These are phyloP conservation scores for Puccinia novopanici DNA, from an alignment of 1,284 basidiomycete genomes.

Conservation along the genomic window DNA sequence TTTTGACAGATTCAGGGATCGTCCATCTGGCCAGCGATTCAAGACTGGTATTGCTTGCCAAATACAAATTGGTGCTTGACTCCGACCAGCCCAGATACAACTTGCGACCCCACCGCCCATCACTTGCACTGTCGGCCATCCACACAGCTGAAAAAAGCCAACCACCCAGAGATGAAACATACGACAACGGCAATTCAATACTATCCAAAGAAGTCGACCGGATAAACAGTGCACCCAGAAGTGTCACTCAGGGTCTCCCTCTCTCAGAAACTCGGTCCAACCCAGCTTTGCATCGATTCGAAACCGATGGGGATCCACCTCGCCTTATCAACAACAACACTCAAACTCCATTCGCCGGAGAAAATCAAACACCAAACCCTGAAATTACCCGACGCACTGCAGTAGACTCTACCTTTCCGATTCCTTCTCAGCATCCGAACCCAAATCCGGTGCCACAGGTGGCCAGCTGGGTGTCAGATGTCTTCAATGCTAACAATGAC, in stretches of 20 bases:
- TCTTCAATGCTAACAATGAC: background rate
- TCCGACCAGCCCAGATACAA: background rate
- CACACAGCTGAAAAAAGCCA: too few relatives aligned
- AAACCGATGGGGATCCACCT: background rate
- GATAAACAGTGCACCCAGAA: background rate
- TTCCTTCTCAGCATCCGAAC: background rate
- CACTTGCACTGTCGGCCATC: too few relatives aligned
- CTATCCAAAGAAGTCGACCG: background rate
- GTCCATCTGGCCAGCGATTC: background rate
- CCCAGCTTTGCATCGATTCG: background rate
- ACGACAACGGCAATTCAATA: too few relatives aligned
- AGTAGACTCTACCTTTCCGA: background rate
- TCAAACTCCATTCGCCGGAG: background rate
- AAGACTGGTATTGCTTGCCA: constrained; percentile 8
- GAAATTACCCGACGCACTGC: background rate
- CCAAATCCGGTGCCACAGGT: background rate
- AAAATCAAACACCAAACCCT: background rate
- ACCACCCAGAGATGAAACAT: too few relatives aligned
- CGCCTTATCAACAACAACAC: background rate
- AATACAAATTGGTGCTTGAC: background rate
- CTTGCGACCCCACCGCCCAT: background rate
- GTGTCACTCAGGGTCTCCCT: background rate
- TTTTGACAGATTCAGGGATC: background rate
- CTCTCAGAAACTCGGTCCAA: background rate
- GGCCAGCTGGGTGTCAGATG: background rate